A percentile compares a stretch with the other conserved stretches of the same genome.
Evolutionary conservation across 768 basidiomycete species (phyloP).

Genomic region (Scleroderma citrinum): DNA sequence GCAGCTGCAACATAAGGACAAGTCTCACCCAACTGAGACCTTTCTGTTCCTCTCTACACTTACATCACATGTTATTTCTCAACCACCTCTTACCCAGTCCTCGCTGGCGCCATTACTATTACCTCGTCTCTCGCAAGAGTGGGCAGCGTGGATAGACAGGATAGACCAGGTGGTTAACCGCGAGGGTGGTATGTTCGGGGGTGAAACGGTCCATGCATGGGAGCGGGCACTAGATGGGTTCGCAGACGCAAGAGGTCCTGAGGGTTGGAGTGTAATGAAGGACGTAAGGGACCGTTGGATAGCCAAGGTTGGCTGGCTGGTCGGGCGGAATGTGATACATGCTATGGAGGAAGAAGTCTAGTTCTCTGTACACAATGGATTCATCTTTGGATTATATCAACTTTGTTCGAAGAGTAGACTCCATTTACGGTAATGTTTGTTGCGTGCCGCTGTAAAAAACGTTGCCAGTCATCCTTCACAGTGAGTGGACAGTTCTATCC

Average conservation of each 20-base stretch:
- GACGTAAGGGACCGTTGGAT: constrained; percentile 63
- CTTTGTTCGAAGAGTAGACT: too few species aligned
- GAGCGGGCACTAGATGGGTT: constrained; percentile 63
- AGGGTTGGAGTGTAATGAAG: constrained; percentile 38
- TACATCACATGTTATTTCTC: constrained; percentile 60
- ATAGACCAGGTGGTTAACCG: constrained; percentile 67
- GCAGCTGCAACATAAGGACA: constrained; percentile 54
- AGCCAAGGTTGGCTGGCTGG: constrained; percentile 71
- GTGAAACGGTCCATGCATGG: constrained; percentile 64
- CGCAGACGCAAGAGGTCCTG: constrained; percentile 43
- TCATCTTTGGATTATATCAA: too few species aligned
- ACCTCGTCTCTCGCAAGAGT: constrained; percentile 64
- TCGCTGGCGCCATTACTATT: constrained; percentile 52
- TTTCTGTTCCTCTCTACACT: constrained; percentile 65
- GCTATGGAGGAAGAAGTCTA: constrained; percentile 27
- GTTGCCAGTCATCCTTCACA: not conserved
- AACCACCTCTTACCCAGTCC: constrained; percentile 61
- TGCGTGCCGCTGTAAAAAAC: too few species aligned
- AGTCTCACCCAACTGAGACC: constrained; percentile 67
- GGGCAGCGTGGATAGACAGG: constrained; percentile 70
- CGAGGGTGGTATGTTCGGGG: constrained; percentile 75
- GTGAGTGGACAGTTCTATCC: not conserved
- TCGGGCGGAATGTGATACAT: constrained; percentile 38
- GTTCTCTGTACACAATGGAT: not conserved
- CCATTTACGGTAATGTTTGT: too few species aligned